These are phyloP conservation scores for Melocanna baccifera DNA, from an alignment of 176 grass and related monocot genomes.

Conservation along the genomic window DNA sequence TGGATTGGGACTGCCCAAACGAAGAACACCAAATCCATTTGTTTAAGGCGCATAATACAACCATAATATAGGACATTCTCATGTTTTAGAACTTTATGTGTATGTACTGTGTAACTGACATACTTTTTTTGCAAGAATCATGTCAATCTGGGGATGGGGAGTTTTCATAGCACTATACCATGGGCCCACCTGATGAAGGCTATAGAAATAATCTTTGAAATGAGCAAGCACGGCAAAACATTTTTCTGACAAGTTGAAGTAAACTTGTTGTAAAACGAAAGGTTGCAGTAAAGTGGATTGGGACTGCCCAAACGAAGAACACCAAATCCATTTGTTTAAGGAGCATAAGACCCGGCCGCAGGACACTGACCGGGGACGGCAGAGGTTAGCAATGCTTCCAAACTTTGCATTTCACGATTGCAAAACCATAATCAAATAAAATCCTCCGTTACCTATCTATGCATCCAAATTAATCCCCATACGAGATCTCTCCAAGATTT, in stretches of 20 bases:
- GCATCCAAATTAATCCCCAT: constrained; percentile 20
- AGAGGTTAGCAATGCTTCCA: constrained; percentile 39
- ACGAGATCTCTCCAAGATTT: constrained; percentile 18
- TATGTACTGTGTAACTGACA: neutral
- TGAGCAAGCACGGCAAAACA: constrained; percentile 12
- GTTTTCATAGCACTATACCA: neutral
- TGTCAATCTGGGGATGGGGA: constrained; percentile 7
- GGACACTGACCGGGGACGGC: constrained; percentile 26
- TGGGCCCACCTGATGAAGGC: constrained; percentile 6
- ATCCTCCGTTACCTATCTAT: neutral
- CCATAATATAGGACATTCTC: neutral
- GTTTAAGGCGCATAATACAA: constrained; percentile 15
- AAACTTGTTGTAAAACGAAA: constrained; percentile 18
- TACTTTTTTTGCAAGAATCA: neutral
- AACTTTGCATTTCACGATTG: constrained; percentile 39
- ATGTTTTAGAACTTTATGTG: neutral
- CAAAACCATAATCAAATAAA: neutral
- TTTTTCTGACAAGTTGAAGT: constrained; percentile 27
- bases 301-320: neutral
- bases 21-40: constrained; percentile 2
- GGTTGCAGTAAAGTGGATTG: neutral
- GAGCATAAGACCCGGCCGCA: constrained; percentile 8
- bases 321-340: constrained; percentile 24
- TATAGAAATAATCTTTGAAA: constrained; percentile 37
- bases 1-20: neutral